Percentiles rank a stretch among this genome's conserved stretches.
Conservation (phyloP, 495 filamentous ascomycete genomes). For the Patellaria atrata region DNA sequence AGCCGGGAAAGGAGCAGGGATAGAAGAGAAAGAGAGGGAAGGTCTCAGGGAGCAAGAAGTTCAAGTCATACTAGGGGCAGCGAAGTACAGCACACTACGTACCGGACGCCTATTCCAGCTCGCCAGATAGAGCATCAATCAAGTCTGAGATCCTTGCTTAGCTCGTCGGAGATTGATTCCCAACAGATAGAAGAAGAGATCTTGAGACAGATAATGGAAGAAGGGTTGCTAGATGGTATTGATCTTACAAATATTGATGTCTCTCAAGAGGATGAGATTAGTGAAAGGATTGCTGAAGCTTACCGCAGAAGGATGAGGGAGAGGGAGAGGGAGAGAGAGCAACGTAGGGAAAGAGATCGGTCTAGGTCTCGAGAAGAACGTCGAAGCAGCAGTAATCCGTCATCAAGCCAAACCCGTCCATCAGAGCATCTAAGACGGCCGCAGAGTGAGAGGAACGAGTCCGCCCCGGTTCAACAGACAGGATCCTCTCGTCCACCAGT, state of each 20-base stretch:
- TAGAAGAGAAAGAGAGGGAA: conserved; percentile 5
- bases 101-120: conserved; percentile 13
- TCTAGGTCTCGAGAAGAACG: conserved; percentile 5
- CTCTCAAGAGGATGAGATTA: conserved; percentile 66
- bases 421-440: conserved; percentile 8
- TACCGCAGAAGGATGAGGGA: conserved; percentile 58
- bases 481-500: conserved; percentile 35
- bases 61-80: neutral
- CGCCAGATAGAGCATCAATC: conserved; percentile 71
- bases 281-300: conserved; percentile 74
- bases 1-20: conserved; percentile 26
- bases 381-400: conserved; percentile 5
- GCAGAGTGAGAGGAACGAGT: too few species aligned
- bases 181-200: conserved; percentile 77
- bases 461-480: too few species aligned
- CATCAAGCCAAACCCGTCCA: neutral
- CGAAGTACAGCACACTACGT: conserved; percentile 16
- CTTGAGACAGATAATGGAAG: conserved; percentile 72
- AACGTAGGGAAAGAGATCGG: conserved; percentile 30
- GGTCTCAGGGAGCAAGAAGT: conserved; percentile 7
- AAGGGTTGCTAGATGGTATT: conserved; percentile 72
- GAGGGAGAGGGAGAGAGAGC: conserved; percentile 22
- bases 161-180: conserved; percentile 55
- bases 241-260: conserved; percentile 70
- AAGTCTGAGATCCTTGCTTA: conserved; percentile 69